Base-by-base conservation (phyloP, 306 rosid species). In the Luffa acutangula region DNA sequence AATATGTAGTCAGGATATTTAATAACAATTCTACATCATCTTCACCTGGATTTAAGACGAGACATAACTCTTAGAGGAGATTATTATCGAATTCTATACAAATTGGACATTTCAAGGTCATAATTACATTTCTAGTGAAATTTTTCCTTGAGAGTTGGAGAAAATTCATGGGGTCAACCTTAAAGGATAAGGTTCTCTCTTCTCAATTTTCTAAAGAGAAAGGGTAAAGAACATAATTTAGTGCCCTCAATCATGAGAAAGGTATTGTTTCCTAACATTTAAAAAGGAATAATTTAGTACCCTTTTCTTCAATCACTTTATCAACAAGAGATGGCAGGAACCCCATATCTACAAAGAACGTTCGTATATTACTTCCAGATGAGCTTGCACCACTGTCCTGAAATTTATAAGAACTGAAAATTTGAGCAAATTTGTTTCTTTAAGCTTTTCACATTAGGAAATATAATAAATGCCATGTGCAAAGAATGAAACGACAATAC, bases 311-410 rank as follows among this genome's bases (percentile, higher is more conserved):
- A 53, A 95, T 89, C 72, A 85, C 97, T 88, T 79, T 86, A 85
- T 95, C 96, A 3, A 95, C 99, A 42, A 88, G 91, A 65, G 85
- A 70, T 1, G 97, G 96, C 48, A 18, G 80, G 81, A 95, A 95
- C 75, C 99, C 99, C 99, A 95, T 95, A 62, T 92, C 97, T 51
- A 90, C 81, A 70, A 95, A 88, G 83, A 87, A 89, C 17, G 88
- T 59, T 49, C 93, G 84, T 37, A 86, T 62, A 78, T 90, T 85
- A 83, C 89, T 81, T 62, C 91, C 90, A 4, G 98, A 94, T 48
- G 98, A 92, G 83, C 97, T 91, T 45, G 97, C 97, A 48, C 69
- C 85, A 76, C 85, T 85, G 75, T 84, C 87, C 97, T 92, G 85
- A 39, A 78, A 74, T 69, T 65, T 41, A 39, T 43, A 65, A 77